Base-by-base conservation (phyloP, 2,329 filamentous ascomycete species). In the Aureobasidium sp. region DNA sequence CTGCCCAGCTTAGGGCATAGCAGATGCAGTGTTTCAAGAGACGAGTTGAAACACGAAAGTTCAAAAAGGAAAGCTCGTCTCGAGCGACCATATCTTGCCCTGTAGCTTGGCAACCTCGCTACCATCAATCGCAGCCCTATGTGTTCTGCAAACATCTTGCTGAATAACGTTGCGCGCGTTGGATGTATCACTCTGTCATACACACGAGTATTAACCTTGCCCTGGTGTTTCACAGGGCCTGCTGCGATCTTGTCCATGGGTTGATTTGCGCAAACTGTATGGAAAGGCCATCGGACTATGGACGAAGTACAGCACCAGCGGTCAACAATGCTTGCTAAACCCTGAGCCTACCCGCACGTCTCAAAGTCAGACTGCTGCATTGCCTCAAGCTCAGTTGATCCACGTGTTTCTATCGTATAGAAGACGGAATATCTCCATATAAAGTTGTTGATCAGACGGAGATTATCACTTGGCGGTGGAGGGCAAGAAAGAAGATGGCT, bases 11-110 rank as follows among this genome's bases (percentile, higher is more conserved):
- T 44, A 44, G 53, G 39, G 53, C 53, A 45, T 57, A 29, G 41
- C 41, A 57, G 29, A 29, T 57, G 53, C 34, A 44, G 53, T 45
- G 53, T 57, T 57, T 57, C 53, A 57, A 3, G 41, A 57, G 21
- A 57, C 53, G 53, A 57, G 36, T 14, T 16, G 53, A 45, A 57
- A 54, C 27, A 54, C 8, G 14, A 27, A 42, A 42, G 21, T 1
- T 10, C 37, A 54, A 32, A 16, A 27, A 7, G 27, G 32, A 5
- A 54, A 11, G 37, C 41, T 14, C 49, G n/a, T 42, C 37, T 32
- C 50, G 16, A 42, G 13, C 6, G n/a, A 8, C 21, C 16, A 21
- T 34, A 32, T 50, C 27, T 16, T 50, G 34, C 34, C 14, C 30
- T 51, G 5, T 10, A 30, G 25, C 37, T 32, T 14, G 9, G n/a